Evolutionary conservation across 2,329 filamentous ascomycete genomes (phyloP), one percentile per base, ranked within the genome.

Genomic region (Stachybotrys chlorohalonatus): DNA sequence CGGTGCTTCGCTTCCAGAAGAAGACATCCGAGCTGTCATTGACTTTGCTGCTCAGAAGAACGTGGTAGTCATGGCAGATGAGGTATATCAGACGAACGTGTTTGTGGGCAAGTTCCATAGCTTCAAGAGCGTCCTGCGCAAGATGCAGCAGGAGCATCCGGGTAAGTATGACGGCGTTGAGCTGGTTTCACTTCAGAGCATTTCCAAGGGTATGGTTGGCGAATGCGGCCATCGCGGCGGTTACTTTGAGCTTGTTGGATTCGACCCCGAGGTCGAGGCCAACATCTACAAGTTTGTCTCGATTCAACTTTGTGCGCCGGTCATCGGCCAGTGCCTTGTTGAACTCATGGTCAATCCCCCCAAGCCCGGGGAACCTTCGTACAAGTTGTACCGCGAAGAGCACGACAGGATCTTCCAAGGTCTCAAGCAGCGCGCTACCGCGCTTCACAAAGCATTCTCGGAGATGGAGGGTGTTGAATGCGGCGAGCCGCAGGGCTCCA

Each of bases 231-330:
- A 99, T 77, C 89, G 94, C 60, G 94, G 93, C 63, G 94, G 94
- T 54, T 99, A 95, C 81, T 97, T 97, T 68, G 94, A 99, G 79
- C 85, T 99, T 55, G 83, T 92, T 56, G 90, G 90, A 63, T 96
- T 99, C 71, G 85, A 95, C 69, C 74, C 83, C 11, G 80, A 88
- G 66, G 94, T 99, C 60, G 86, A 89, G 67, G 89, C 87, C 60
- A 87, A 97, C 77, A 92, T 99, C 72, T 97, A 97, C 84, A 99
- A 99, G 78, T 96, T 96, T 70, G 88, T 97, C 67, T 94, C 88
- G 70, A 97, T 99, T 76, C 93, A 89, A 76, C 86, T 99, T 62
- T 99, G 94, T 75, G 87, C 94, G 52, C 93, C 94, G 31, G 94
- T 99, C 64, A 83, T 96, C 62, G 93, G 92, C 57, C 94, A 99